Conservation (phyloP, 208 protist genomes). For the Porcisia hertigi region DNA sequence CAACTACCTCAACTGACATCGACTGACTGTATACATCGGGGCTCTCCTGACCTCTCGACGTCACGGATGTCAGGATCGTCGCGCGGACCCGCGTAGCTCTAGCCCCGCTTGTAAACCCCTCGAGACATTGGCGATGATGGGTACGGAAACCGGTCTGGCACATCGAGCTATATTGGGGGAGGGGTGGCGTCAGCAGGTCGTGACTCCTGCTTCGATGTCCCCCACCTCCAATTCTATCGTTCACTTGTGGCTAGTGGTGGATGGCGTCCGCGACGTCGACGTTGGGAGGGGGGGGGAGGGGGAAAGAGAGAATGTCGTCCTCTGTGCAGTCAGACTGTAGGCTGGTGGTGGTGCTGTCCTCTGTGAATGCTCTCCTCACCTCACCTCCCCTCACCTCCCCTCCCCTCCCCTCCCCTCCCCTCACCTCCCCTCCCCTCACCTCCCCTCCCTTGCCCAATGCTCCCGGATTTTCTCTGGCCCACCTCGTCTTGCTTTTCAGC, state of each 20-base stretch:
- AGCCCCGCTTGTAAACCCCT: not conserved
- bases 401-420: no score
- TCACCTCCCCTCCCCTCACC: no score
- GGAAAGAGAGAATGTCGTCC: no score
- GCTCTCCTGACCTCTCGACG: not conserved
- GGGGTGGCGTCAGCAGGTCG: not conserved
- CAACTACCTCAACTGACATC: not conserved
- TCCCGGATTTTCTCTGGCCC: no score
- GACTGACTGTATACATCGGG: not conserved
- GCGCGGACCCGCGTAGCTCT: not conserved
- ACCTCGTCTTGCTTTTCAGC: no score
- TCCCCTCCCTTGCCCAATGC: no score
- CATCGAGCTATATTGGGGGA: not conserved
- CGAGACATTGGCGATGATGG: not conserved
- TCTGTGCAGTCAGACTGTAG: no score
- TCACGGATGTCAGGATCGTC: not conserved
- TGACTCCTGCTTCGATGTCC: not conserved
- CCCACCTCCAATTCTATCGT: not conserved
- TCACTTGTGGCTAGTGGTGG: not conserved
- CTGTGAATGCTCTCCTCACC: no score
- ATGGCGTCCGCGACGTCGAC: not conserved
- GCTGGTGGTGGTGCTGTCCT: no score
- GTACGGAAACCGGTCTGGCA: not conserved
- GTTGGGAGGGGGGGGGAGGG: no score
- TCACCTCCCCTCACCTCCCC: no score